These are phyloP conservation scores for Acmispon strigosus DNA, from an alignment of 306 rosid genomes.

Conservation along the genomic window DNA sequence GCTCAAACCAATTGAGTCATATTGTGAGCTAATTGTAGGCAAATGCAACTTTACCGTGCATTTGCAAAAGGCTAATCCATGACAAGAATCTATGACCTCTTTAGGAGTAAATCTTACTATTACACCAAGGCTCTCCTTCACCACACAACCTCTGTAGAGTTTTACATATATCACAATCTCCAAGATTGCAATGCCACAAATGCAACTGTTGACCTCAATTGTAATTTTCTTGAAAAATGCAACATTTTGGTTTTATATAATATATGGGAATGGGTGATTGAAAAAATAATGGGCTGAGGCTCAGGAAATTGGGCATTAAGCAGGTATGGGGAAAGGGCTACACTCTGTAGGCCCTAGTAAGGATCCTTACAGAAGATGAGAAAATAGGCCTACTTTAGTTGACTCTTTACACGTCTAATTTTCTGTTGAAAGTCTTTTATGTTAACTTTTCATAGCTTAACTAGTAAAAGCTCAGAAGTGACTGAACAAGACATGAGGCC, in stretches of 20 bases:
- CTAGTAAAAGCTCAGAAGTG: neutral
- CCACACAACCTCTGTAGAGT: too few species aligned
- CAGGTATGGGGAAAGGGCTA: neutral
- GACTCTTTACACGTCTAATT: neutral
- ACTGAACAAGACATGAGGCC: neutral
- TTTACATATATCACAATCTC: too few species aligned
- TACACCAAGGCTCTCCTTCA: too few species aligned
- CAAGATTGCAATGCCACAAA: neutral
- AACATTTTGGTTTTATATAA: neutral
- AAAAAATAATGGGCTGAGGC: neutral
- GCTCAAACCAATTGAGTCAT: too few species aligned
- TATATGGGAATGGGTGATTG: neutral
- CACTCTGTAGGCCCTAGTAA: neutral
- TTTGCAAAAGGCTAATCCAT: too few species aligned
- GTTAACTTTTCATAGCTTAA: neutral
- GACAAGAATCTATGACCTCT: too few species aligned
- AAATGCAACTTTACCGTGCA: too few species aligned
- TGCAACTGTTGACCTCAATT: neutral
- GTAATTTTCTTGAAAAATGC: neutral
- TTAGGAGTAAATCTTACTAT: too few species aligned
- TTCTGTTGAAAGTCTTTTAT: neutral
- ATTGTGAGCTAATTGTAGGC: too few species aligned
- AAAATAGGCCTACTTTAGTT: neutral
- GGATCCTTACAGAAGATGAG: neutral
- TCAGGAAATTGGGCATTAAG: neutral